Evolutionary conservation across 495 filamentous ascomycete species (phyloP).

Genomic region (Thozetella sp.): DNA sequence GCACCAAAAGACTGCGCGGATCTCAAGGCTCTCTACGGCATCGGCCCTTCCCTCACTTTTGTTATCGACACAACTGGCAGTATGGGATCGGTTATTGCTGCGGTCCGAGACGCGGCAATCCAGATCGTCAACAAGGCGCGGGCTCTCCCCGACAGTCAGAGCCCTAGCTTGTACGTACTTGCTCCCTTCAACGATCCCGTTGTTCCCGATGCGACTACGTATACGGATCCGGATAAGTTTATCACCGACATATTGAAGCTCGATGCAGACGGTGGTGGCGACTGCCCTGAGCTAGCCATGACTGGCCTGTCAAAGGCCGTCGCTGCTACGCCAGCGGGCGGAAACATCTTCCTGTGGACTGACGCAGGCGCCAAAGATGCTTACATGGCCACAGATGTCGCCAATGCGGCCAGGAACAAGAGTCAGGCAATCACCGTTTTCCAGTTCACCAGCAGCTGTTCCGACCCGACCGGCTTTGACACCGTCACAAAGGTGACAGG

Average conservation of each 20-base stretch:
- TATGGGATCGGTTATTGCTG: not conserved
- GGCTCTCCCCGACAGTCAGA: not conserved
- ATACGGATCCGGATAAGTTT: not conserved
- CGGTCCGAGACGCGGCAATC: not conserved
- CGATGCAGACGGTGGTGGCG: not conserved
- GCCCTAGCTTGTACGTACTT: not conserved
- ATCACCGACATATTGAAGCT: not conserved
- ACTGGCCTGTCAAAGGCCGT: not conserved
- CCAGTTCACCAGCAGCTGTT: not conserved
- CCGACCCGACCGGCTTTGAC: not conserved
- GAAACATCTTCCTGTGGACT: not conserved
- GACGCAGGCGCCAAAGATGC: not conserved
- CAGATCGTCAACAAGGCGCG: not conserved
- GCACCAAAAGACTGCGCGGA: not conserved
- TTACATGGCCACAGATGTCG: not conserved
- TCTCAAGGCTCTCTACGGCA: not conserved
- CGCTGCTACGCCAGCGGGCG: not conserved
- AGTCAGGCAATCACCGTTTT: not conserved
- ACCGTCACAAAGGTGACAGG: too few relatives aligned
- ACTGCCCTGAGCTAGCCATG: not conserved
- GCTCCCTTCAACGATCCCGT: not conserved
- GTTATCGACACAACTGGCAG: not conserved
- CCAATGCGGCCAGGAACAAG: not conserved
- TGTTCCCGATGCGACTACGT: not conserved
- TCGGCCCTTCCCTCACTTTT: not conserved